Conservation (phyloP, 2,329 filamentous ascomycete species). For the Lachnellula suecica region DNA sequence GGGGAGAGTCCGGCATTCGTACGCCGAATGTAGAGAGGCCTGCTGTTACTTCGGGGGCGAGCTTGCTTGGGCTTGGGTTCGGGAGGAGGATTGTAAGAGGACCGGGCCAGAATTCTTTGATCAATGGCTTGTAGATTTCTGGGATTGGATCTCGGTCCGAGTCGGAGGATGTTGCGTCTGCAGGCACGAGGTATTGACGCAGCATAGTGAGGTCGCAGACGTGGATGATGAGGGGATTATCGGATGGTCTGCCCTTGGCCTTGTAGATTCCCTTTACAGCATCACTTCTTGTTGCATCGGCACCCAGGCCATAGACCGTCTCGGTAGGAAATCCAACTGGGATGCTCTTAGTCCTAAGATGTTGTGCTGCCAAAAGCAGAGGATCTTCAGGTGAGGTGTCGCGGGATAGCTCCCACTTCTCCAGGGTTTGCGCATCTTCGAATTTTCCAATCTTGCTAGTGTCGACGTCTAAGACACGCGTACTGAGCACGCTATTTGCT, state of each 20-base stretch:
- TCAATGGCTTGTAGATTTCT: constrained; percentile 66
- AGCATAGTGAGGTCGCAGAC: constrained; percentile 65
- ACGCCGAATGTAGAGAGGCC: constrained; percentile 82
- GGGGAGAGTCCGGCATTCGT: constrained; percentile 80
- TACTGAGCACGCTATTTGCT: constrained; percentile 19
- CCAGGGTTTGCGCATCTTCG: constrained; percentile 21
- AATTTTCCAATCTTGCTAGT: constrained; percentile 24
- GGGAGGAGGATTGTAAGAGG: constrained; percentile 88
- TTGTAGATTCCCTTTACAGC: constrained; percentile 90
- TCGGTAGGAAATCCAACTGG: constrained; percentile 97
- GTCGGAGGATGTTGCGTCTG: constrained; percentile 8
- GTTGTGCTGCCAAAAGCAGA: constrained; percentile 28
- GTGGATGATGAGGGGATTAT: constrained; percentile 95
- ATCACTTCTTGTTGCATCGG: constrained; percentile 82
- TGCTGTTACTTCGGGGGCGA: constrained; percentile 92
- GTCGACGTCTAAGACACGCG: constrained; percentile 25
- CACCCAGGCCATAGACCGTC: constrained; percentile 96
- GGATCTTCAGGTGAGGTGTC: constrained; percentile 9
- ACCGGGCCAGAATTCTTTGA: constrained; percentile 88
- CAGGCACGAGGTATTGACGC: constrained; percentile 20
- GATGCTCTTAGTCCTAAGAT: constrained; percentile 28
- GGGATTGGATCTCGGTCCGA: constrained; percentile 32
- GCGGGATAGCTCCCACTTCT: constrained; percentile 28
- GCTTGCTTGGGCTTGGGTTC: constrained; percentile 63
- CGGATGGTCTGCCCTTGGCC: constrained; percentile 85